Evolutionary conservation across 139 green algal species (phyloP).

Genomic region (Microglena sp.): DNA sequence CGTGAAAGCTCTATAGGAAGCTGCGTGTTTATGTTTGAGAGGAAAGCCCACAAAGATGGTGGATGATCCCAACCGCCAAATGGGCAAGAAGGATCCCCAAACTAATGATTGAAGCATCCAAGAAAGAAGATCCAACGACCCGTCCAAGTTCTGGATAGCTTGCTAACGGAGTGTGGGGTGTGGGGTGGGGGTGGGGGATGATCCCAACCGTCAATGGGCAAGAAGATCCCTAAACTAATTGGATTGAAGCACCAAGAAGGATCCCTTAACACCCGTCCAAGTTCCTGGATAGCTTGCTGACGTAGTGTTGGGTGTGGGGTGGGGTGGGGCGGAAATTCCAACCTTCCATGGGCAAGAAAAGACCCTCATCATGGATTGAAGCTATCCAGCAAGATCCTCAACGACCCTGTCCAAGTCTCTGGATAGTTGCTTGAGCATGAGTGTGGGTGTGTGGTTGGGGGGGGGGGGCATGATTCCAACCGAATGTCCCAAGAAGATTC

Average conservation of each 20-base stretch:
- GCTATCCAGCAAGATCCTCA: too few relatives aligned
- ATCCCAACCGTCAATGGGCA: too few relatives aligned
- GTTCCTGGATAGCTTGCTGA: conserved; percentile 68
- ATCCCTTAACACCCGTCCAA: conserved; percentile 59
- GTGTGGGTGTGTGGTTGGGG: too few relatives aligned
- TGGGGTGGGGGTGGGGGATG: too few relatives aligned
- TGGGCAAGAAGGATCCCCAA: conserved; percentile 43
- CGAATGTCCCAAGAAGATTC: conserved; percentile 49
- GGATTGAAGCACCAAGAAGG: conserved; percentile 28
- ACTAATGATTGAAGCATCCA: conserved; percentile 2
- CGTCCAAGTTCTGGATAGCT: conserved; percentile 60
- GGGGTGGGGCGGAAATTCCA: too few relatives aligned
- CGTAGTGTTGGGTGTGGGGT: too few relatives aligned
- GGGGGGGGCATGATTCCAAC: too few relatives aligned
- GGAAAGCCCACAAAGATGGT: conserved; percentile 81
- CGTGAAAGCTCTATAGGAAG: conserved; percentile 63
- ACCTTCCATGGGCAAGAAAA: too few relatives aligned
- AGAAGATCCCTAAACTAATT: conserved; percentile 25
- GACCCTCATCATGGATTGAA: too few relatives aligned
- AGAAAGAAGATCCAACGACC: conserved; percentile 63
- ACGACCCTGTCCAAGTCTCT: too few relatives aligned
- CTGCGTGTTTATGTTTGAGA: conserved; percentile 74
- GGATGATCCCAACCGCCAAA: conserved; percentile 51
- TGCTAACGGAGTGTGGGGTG: conserved; percentile 60
- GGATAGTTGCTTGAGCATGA: too few relatives aligned